Evolutionary conservation across 1,284 basidiomycete species (phyloP), one percentile per base, ranked within the genome.

Genomic region (Papiliotrema nemorosa): DNA sequence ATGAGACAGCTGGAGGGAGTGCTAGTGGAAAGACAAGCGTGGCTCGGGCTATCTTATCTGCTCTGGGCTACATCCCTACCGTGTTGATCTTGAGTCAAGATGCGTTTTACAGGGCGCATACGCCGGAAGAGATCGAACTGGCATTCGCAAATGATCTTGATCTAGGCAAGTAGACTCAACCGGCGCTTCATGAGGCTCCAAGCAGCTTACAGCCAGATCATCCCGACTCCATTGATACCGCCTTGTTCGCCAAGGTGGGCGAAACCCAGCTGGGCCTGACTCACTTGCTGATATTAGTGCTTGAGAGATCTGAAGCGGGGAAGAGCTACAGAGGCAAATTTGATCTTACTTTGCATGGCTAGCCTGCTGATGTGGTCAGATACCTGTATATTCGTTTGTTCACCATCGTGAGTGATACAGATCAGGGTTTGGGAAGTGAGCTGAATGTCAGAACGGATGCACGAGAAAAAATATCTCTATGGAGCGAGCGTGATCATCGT

Each of bases 11-110:
- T 59, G 93, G 92, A 49, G 93, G 93, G 1, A 90, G 87, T 58
- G 90, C 91, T 0, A 91, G 88, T 59, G 94, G 93, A 49, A 96
- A 97, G 90, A 94, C 91, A 6, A 84, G 89, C 66, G 91, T 96
- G n/a, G 90, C 92, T 7, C 80, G 84, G 54, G 85, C 90, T 62
- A 90, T 96, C 44, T 82, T 93, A 36, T 82, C 84, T 51, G 80
- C 84, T 0, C 79, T 93, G 21, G 86, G 88, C 39, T 86, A 84
- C 14, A 87, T 93, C 42, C 90, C 91, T 0, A 87, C 87, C 22
- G 86, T 94, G 37, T 82, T 92, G 43, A 93, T 96, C 60, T 75
- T 96, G 45, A 64, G 67, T 44, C 76, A 94, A 85, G 93, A 97
- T 72, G 87, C 89, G 62, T 98, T 97, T 75, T 97, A 98, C 77